A percentile compares a stretch with the other conserved stretches of the same genome.
phyloP scores from a whole-genome alignment of 345 rosid genomes.

The Citrus sp. region DNA sequence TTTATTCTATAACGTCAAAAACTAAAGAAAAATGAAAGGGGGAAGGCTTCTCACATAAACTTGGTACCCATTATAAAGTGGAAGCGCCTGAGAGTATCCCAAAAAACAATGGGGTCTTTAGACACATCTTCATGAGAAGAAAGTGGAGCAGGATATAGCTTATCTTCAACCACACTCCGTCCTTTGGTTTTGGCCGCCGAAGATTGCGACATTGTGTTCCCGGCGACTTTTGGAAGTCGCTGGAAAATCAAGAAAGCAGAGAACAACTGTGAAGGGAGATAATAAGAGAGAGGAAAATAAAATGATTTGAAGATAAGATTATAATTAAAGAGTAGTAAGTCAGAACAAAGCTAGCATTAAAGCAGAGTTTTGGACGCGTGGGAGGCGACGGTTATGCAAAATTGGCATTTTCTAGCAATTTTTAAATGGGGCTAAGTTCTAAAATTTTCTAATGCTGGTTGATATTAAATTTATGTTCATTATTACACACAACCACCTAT shows the following conservation, averaged over 20 bases:
- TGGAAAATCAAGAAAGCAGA: conserved; percentile 10
- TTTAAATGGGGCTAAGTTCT: conserved; percentile 26
- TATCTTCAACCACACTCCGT: conserved; percentile 19
- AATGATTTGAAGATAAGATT: conserved; percentile 37
- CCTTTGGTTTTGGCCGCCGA: conserved; percentile 34
- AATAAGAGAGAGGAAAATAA: neutral
- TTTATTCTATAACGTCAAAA: neutral
- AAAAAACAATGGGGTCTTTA: conserved; percentile 47
- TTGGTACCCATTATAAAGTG: conserved; percentile 77
- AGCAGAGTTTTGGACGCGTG: conserved; percentile 35
- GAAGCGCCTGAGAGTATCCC: conserved; percentile 90
- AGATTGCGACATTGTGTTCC: conserved; percentile 28
- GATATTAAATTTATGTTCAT: conserved; percentile 18
- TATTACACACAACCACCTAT: conserved; percentile 18
- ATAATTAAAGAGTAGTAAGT: conserved; percentile 38
- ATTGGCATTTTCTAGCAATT: conserved; percentile 54
- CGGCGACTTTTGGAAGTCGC: conserved; percentile 8
- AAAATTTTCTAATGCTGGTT: neutral
- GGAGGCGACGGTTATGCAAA: conserved; percentile 60
- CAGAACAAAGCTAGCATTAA: conserved; percentile 27
- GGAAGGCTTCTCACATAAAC: conserved; percentile 59
- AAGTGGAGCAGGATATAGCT: conserved; percentile 64
- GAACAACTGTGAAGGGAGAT: neutral
- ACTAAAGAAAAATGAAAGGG: neutral
- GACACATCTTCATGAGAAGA: conserved; percentile 56